Evolutionary conservation across 2,329 filamentous ascomycete genomes (phyloP), one percentile per base, ranked within the genome.

Genomic region (Pyrenophora teres): DNA sequence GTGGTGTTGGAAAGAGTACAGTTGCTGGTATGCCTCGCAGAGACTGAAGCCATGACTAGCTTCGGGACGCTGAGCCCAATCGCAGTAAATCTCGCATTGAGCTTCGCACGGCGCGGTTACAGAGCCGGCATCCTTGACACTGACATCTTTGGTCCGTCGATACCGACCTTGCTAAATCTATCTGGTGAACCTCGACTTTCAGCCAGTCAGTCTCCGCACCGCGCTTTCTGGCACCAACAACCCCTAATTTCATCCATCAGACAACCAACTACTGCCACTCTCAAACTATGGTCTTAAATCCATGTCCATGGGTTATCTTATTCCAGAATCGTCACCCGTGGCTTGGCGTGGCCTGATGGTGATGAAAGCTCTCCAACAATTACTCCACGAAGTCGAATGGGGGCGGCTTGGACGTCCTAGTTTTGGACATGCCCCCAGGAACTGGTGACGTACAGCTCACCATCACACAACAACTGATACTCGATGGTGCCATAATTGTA

Each of bases 261-360:
- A 88, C 62, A 92, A 92, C 66, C 87, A 92, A 65, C 82, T 99
- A 3, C 68, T 97, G 1, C 94, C 94, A 0, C 77, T 99, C 19
- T 92, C 89, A 18, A 96, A 96, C 70, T 97, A 97, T 77, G 94
- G 94, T 35, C 83, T 99, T 50, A 95, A 95, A 75, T 95, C 92
- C 47, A 99, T 99, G 94, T 97, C 92, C 0, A 97, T 99, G 90
- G 94, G 94, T 42, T 97, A 96, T 60, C 82, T 99, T 0, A 86
- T 96, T 1, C 84, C 84, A 16, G 87, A 91, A 59, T 82, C 86
- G 9, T 88, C 90, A 4, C 90, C 92, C 0, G 88, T 99, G 13
- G 92, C 94, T 27, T 99, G 94, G 94, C 86, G 94, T 44, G 94
- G 94, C 0, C 83, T 96, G 2, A 97, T 99, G 92, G 90, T 97